phyloP scores from a whole-genome alignment of 352 stramenopile species.

The Pythium phragmiticola region DNA sequence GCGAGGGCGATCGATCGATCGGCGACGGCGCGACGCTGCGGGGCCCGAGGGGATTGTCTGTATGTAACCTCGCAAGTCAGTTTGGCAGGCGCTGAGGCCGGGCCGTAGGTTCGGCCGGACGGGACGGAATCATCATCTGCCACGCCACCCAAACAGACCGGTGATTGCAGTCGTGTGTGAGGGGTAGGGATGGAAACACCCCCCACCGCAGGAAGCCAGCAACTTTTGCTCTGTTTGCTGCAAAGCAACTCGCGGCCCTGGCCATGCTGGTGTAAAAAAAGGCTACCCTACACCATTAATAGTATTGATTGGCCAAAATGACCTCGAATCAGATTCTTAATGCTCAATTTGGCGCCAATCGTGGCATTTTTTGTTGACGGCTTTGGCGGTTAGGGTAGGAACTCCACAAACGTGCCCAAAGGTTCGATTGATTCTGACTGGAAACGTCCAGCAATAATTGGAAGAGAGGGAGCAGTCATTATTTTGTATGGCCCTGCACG shows the following conservation, averaged over 20 bases:
- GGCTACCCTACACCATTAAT: too few relatives aligned
- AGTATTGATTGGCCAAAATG: too few relatives aligned
- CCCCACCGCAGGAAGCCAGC: background rate
- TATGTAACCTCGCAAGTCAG: background rate
- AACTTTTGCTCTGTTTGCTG: too few relatives aligned
- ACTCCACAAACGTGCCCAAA: background rate
- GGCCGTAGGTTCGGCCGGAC: background rate
- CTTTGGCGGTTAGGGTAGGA: background rate
- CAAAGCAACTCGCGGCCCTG: too few relatives aligned
- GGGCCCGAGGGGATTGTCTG: background rate
- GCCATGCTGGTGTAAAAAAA: too few relatives aligned
- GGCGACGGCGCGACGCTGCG: background rate
- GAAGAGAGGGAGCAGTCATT: background rate
- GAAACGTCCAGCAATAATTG: background rate
- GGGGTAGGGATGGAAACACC: background rate
- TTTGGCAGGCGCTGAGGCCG: background rate
- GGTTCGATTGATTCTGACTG: slow-evolving; percentile 3
- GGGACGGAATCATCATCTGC: background rate
- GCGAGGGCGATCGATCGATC: background rate
- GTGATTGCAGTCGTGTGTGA: background rate
- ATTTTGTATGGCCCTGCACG: too few relatives aligned
- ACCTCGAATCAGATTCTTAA: background rate
- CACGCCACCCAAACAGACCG: too few relatives aligned
- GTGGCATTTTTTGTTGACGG: background rate
- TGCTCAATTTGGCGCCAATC: background rate